phyloP scores from a whole-genome alignment of 805 yeast species.

The Jamesozyma hellenica region DNA sequence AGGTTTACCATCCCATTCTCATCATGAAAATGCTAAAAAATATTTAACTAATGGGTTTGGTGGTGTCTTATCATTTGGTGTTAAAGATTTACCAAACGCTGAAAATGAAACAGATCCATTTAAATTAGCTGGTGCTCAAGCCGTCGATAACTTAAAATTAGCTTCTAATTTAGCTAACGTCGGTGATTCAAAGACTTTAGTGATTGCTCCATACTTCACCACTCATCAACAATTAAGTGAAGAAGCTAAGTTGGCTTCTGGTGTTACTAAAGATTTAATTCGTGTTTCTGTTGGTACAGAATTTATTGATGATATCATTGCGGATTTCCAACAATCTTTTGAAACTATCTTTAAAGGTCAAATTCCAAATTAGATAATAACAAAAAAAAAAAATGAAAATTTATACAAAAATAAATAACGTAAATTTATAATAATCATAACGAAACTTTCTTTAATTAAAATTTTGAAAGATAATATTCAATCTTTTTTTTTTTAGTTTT shows the following conservation, averaged over 20 bases:
- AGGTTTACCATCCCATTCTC: constrained; percentile 69
- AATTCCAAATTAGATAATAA: constrained; percentile 8
- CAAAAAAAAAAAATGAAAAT: too few species aligned
- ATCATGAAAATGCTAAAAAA: constrained; percentile 75
- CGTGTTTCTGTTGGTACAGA: constrained; percentile 90
- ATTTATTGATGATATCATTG: constrained; percentile 81
- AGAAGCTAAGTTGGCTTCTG: constrained; percentile 70
- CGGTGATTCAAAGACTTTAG: constrained; percentile 92
- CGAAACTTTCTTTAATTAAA: too few species aligned
- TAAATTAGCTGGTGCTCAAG: constrained; percentile 67
- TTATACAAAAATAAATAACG: too few species aligned
- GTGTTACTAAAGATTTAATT: constrained; percentile 81
- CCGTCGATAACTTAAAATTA: constrained; percentile 73
- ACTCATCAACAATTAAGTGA: constrained; percentile 87
- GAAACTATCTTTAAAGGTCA: constrained; percentile 32
- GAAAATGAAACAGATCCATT: constrained; percentile 49
- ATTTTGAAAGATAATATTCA: too few species aligned
- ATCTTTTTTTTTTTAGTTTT: too few species aligned
- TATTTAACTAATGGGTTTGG: constrained; percentile 76
- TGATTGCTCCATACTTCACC: constrained; percentile 91
- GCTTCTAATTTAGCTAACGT: constrained; percentile 94
- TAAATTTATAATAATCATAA: too few species aligned
- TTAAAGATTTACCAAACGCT: constrained; percentile 45
- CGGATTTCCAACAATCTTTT: constrained; percentile 81
- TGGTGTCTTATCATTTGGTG: constrained; percentile 83